Evolutionary conservation across 1,284 basidiomycete species (phyloP).

Genomic region (Xerocomus nothofagi): DNA sequence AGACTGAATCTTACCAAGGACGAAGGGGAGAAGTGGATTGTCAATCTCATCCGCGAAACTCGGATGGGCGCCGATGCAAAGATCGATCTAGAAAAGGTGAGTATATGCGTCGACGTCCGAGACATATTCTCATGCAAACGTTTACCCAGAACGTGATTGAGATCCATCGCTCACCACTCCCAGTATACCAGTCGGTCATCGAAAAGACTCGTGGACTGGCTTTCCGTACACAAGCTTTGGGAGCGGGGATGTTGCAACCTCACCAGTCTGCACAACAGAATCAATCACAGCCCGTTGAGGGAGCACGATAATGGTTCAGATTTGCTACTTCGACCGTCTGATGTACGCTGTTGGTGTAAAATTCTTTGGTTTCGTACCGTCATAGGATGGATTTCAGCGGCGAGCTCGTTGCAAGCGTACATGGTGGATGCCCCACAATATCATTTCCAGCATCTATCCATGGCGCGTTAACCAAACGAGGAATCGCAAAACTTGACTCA

Average conservation of each 20-base stretch:
- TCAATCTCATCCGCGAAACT: slow-evolving; percentile 96
- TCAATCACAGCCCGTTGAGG: slow-evolving; percentile 35
- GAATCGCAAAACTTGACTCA: slow-evolving; percentile 33
- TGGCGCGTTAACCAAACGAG: not conserved
- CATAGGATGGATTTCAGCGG: not conserved
- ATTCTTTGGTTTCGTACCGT: not conserved
- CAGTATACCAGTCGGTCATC: slow-evolving; percentile 93
- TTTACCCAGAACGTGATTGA: slow-evolving; percentile 84
- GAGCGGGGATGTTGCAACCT: slow-evolving; percentile 75
- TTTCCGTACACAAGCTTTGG: slow-evolving; percentile 88
- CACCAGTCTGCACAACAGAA: slow-evolving; percentile 38
- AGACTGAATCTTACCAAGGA: slow-evolving; percentile 89
- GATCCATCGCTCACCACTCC: slow-evolving; percentile 87
- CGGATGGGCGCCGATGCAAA: slow-evolving; percentile 94
- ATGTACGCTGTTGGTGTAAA: slow-evolving; percentile 15
- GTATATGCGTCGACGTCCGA: not conserved
- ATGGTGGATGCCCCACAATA: not conserved
- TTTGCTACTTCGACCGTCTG: slow-evolving; percentile 2
- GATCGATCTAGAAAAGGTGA: slow-evolving; percentile 92
- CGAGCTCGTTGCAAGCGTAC: not conserved
- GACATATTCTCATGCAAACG: slow-evolving; percentile 10
- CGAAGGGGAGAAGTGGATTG: slow-evolving; percentile 99
- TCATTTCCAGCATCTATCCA: slow-evolving; percentile 29
- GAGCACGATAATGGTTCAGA: slow-evolving; percentile 24
- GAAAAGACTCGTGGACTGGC: slow-evolving; percentile 94